Percentiles rank a stretch among this genome's conserved stretches.
Evolutionary conservation across 805 yeast genomes (phyloP).

Genomic region (Sugiyamaella qingdaonensis): DNA sequence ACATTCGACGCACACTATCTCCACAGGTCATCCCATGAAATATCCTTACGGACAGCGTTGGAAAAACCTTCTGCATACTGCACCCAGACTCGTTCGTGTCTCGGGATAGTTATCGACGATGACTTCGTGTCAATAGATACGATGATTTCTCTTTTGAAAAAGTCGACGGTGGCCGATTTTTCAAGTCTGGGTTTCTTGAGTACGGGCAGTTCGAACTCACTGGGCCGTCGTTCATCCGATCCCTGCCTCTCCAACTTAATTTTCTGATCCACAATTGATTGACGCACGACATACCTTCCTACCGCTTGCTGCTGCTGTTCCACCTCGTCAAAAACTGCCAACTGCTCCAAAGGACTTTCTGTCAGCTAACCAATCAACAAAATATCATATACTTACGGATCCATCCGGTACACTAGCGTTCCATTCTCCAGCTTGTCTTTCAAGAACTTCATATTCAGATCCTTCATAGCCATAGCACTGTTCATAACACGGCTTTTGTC

Average conservation of each 20-base stretch:
- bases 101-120: neutral
- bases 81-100: conserved; percentile 57
- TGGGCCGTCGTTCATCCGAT: conserved; percentile 4
- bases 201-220: neutral
- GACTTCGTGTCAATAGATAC: conserved; percentile 5
- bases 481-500: conserved; percentile 19
- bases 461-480: conserved; percentile 24
- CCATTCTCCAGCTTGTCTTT: conserved; percentile 31
- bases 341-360: conserved; percentile 27
- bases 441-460: conserved; percentile 20
- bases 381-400: conserved; percentile 23
- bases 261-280: conserved; percentile 11
- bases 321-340: conserved; percentile 19
- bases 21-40: conserved; percentile 64
- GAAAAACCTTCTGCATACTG: conserved; percentile 89
- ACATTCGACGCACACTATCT: neutral
- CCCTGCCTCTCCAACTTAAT: neutral
- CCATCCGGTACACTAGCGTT: conserved; percentile 26
- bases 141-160: conserved; percentile 17
- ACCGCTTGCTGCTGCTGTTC: conserved; percentile 14
- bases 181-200: conserved; percentile 1
- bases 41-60: conserved; percentile 81
- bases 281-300: conserved; percentile 19
- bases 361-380: neutral
- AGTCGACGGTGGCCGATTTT: conserved; percentile 10